Evolutionary conservation across 805 yeast genomes (phyloP), one percentile per base, ranked within the genome.

Genomic region (Saturnispora diversa): DNA sequence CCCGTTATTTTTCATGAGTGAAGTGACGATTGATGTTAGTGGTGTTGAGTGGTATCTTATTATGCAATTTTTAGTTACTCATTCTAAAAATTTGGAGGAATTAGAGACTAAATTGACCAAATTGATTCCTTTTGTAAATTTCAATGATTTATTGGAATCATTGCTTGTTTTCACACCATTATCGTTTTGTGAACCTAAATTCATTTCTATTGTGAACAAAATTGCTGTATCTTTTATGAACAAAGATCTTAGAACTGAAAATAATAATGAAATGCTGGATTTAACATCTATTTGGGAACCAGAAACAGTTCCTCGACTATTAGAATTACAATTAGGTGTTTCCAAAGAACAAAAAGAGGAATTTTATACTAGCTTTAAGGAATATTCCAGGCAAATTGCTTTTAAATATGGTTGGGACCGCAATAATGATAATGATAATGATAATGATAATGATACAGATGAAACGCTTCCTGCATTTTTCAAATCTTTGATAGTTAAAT

Each of bases 401-500:
- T 16, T n/a, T 3, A 41, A 32, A 20, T 46, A 35, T 24, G 32
- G 33, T 19, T 46, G 39, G 41, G 13, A 16, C 12, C 24, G 19
- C 6, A 13, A 26, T 21, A 23, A 13, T 9, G 22, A 32, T 15
- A 9, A 29, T 5, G 19, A 26, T 9, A 25, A 31, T n/a, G n/a
- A n/a, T 13, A 24, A 23, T 8, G 16, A 26, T 21, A 23, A 13
- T 9, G 22, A 32, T 15, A 9, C 33, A 7, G 19, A 26, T 9
- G 30, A 31, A n/a, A 15, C 51, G 0, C 50, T 53, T 26, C 36
- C 37, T 16, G 31, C 33, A 12, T 56, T 52, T 37, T 48, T 53
- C 11, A 53, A 50, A 31, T 39, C 53, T 4, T 44, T 55, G 15
- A 39, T 55, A 2, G 21, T 54, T 10, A 44, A 38, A 28, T 23